These are phyloP conservation scores for Austroboletus festivus DNA, from an alignment of 768 basidiomycete genomes.

Conservation along the genomic window DNA sequence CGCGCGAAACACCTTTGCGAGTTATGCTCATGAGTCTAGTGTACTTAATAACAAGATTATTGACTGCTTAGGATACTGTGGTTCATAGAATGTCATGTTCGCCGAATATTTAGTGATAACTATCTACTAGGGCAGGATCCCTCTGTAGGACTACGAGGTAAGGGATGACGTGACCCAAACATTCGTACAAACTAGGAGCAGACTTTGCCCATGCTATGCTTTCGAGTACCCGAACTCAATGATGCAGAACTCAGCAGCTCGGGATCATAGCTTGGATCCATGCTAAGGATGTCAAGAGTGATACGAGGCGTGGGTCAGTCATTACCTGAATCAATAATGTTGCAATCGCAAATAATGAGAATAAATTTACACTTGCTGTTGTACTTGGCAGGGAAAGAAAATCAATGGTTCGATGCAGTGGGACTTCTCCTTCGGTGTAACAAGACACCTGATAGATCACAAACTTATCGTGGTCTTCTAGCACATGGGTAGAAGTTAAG, in stretches of 20 bases:
- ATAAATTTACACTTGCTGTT: slow-evolving; percentile 96
- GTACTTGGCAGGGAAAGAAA: slow-evolving; percentile 92
- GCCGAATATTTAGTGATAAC: too few species aligned
- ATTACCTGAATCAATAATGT: slow-evolving; percentile 97
- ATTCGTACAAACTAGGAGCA: too few species aligned
- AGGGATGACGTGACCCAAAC: too few species aligned
- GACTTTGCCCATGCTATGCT: too few species aligned
- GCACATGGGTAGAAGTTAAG: slow-evolving; percentile 79
- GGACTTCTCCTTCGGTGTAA: slow-evolving; percentile 93
- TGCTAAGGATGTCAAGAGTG: slow-evolving; percentile 93
- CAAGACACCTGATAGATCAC: slow-evolving; percentile 84
- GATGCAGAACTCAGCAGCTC: slow-evolving; percentile 90
- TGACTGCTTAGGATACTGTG: too few species aligned
- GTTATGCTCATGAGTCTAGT: too few species aligned
- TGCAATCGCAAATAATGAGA: slow-evolving; percentile 93
- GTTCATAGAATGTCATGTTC: too few species aligned
- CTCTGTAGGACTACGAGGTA: too few species aligned
- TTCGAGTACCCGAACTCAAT: slow-evolving; percentile 78
- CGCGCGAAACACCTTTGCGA: too few species aligned
- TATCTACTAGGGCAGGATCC: too few species aligned
- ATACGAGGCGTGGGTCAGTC: slow-evolving; percentile 95
- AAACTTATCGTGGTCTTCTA: slow-evolving; percentile 95
- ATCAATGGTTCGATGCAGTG: slow-evolving; percentile 85
- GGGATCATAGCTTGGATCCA: slow-evolving; percentile 88
- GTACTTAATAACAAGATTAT: too few species aligned